Evolutionary conservation across 2,329 filamentous ascomycete species (phyloP).

Genomic region (Talaromyces sp.): DNA sequence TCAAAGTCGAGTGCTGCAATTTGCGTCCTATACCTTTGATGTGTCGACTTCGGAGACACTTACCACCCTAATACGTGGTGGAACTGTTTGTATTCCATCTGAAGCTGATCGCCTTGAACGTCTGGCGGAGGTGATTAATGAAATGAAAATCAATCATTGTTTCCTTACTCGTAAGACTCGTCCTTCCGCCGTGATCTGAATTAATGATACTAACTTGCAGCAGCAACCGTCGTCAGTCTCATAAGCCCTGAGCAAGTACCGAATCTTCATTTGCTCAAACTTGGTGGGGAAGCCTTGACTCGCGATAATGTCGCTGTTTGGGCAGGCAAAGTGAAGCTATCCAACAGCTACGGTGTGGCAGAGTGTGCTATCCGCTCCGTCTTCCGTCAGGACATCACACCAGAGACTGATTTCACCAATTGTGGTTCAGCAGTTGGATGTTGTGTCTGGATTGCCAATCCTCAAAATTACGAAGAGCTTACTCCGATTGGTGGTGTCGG

Average conservation of each 20-base stretch:
- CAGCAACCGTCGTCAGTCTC: conserved; percentile 24
- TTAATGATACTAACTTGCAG: too few species aligned
- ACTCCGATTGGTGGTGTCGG: conserved; percentile 41
- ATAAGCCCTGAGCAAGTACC: conserved; percentile 31
- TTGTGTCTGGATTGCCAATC: conserved; percentile 45
- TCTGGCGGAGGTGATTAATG: too few species aligned
- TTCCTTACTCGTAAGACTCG: too few species aligned
- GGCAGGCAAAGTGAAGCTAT: conserved; percentile 23
- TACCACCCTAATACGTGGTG: too few species aligned
- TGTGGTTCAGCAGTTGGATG: conserved; percentile 10
- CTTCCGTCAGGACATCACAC: background rate
- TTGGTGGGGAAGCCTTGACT: conserved; percentile 34
- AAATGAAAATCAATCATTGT: too few species aligned
- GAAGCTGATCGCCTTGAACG: too few species aligned
- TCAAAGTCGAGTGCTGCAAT: too few species aligned
- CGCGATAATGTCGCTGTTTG: conserved; percentile 46
- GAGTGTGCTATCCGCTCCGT: background rate
- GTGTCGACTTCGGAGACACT: too few species aligned
- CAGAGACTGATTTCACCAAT: background rate
- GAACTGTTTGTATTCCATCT: too few species aligned
- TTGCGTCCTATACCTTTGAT: too few species aligned
- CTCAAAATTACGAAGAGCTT: conserved; percentile 44
- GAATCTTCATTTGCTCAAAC: conserved; percentile 31
- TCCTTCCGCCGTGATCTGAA: too few species aligned
- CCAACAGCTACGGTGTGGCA: conserved; percentile 21